Evolutionary conservation across 2,329 filamentous ascomycete species (phyloP), one percentile per base, ranked within the genome.

Genomic region (Thielaviopsis cerberus): DNA sequence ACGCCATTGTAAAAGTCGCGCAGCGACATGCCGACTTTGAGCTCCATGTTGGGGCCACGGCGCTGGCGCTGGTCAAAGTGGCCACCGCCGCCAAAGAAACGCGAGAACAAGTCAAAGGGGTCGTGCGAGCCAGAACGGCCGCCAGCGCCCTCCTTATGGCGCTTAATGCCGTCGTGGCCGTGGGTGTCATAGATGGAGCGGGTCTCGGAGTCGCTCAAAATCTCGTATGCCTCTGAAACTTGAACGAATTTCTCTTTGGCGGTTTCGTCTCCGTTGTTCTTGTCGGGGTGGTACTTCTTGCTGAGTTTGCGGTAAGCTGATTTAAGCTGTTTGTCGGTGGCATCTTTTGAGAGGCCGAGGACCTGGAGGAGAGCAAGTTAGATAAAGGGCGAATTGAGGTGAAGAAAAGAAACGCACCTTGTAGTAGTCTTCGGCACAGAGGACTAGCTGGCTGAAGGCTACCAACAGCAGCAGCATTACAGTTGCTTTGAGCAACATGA

Each of bases 281-380:
- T 98, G 72, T 98, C 92, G 3, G 92, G 92, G 68, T 98, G 92
- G 70, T 80, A 96, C 69, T 94, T 94, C 72, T 97, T 97, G 74
- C 87, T 94, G 11, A 98, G 76, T 61, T 82, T 83, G 61, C 90
- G 82, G 71, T 98, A 98, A 23, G 92, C 90, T 52, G 86, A 86
- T 72, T 98, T 98, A 68, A 98, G 85, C 66, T 97, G 85, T 66
- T 83, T 83, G 57, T 95, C 89, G 53, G 81, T 83, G 17, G 91
- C 91, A 61, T 83, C 76, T 66, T 81, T 88, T 66, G 84, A 79
- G 62, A 98, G 73, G 57, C 86, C 88, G 25, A 98, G 80, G 60
- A 95, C 73, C 82, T 94, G 55, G 0, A 20, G 11, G 15, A 13
- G 15, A 17, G 34, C 8, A 4, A 17, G 54, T 55, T 48, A 53